Percentiles rank a stretch among this genome's conserved stretches.
These are phyloP conservation scores for Ambispora gerdemannii DNA, from an alignment of 192 early-diverging fungal species.

Conservation along the genomic window DNA sequence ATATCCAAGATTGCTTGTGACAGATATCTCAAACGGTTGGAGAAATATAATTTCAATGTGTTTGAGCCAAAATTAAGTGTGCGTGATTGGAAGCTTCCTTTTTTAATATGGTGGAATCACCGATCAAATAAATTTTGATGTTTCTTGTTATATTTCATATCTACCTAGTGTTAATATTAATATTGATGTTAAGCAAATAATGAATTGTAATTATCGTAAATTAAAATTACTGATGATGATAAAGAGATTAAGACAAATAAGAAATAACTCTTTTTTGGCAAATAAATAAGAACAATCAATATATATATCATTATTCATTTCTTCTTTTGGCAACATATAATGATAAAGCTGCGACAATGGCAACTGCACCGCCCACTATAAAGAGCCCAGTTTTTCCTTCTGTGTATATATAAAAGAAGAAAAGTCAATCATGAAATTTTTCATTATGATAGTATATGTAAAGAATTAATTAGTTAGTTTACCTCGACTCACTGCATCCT, in stretches of 20 bases:
- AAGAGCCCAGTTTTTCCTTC: neutral
- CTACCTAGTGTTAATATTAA: too few species aligned
- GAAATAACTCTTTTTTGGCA: neutral
- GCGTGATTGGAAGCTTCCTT: conserved; percentile 27
- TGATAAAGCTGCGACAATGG: conserved; percentile 1
- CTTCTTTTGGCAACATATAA: too few species aligned
- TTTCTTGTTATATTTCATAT: neutral
- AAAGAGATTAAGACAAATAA: neutral
- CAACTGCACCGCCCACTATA: neutral
- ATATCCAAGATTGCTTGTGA: conserved; percentile 64
- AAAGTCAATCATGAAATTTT: neutral
- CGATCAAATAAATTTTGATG: neutral
- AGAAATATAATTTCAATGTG: conserved; percentile 76
- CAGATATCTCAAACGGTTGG: conserved; percentile 70
- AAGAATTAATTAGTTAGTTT: too few species aligned
- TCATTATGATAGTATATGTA: too few species aligned
- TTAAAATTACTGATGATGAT: neutral
- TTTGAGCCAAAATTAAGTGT: conserved; percentile 58
- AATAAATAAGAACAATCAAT: neutral
- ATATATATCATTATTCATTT: too few species aligned
- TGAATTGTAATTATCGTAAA: too few species aligned
- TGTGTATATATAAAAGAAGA: neutral
- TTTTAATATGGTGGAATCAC: conserved; percentile 16
- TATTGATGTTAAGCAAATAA: too few species aligned
- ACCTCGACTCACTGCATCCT: conserved; percentile 75